Percentiles rank a stretch among this genome's conserved stretches.
These are phyloP conservation scores for Aspergillus carlsbadensis DNA, from an alignment of 495 filamentous ascomycete genomes.

Conservation along the genomic window DNA sequence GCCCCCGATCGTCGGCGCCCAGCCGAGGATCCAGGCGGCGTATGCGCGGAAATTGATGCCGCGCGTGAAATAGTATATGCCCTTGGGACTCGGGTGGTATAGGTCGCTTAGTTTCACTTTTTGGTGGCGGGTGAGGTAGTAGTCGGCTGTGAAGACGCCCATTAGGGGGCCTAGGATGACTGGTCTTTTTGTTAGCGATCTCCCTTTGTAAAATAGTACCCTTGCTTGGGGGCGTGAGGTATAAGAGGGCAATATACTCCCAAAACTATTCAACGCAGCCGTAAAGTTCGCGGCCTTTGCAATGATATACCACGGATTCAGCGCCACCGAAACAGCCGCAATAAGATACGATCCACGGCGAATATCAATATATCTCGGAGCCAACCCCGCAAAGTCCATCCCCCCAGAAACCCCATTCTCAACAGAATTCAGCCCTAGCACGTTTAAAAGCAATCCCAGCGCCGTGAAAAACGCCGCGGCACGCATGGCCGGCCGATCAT, in stretches of 20 bases:
- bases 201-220: too few species aligned
- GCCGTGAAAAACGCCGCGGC: slow-evolving; percentile 45
- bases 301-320: slow-evolving; percentile 48
- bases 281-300: slow-evolving; percentile 45
- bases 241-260: slow-evolving; percentile 5
- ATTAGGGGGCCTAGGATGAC: slow-evolving; percentile 43
- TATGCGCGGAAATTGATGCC: slow-evolving; percentile 42
- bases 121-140: slow-evolving; percentile 31
- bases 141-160: slow-evolving; percentile 37
- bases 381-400: slow-evolving; percentile 45
- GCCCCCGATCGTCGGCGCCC: too few species aligned
- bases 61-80: slow-evolving; percentile 37
- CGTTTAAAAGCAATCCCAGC: slow-evolving; percentile 31
- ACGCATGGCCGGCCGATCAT: slow-evolving; percentile 26
- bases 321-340: slow-evolving; percentile 39
- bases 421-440: slow-evolving; percentile 31
- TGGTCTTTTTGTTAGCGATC: too few species aligned
- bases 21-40: slow-evolving; percentile 20
- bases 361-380: slow-evolving; percentile 50
- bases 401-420: slow-evolving; percentile 37
- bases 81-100: slow-evolving; percentile 21
- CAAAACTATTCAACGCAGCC: slow-evolving; percentile 42
- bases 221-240: too few species aligned
- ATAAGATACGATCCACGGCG: slow-evolving; percentile 42
- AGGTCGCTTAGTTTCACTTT: slow-evolving; percentile 36